These are phyloP conservation scores for Coleophoma eucalyptorum DNA, from an alignment of 2,329 filamentous ascomycete species.

Conservation along the genomic window DNA sequence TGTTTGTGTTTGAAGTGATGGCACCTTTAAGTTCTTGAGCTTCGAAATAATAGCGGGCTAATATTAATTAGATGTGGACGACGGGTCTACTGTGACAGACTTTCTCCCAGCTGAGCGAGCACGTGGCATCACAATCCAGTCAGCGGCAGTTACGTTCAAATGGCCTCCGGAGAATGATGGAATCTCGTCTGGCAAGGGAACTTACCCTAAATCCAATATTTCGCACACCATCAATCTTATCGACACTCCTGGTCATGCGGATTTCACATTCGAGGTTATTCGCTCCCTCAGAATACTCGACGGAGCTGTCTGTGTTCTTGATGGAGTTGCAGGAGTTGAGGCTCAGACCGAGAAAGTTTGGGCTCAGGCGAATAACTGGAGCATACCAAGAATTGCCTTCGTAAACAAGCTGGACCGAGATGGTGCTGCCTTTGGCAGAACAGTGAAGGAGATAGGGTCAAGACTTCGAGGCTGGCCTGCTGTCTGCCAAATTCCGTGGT, in stretches of 20 bases:
- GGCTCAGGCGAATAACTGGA: constrained; percentile 81
- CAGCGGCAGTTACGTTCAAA: constrained; percentile 89
- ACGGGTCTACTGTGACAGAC: constrained; percentile 95
- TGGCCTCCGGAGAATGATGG: constrained; percentile 64
- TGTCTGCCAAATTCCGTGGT: constrained; percentile 95
- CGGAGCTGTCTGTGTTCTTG: constrained; percentile 87
- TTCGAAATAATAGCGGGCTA: neutral
- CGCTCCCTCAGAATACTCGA: constrained; percentile 85
- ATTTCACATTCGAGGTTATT: constrained; percentile 96
- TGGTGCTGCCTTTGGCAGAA: constrained; percentile 77
- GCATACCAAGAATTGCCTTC: constrained; percentile 77
- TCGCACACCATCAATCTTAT: constrained; percentile 83
- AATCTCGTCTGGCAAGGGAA: constrained; percentile 22
- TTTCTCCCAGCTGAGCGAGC: constrained; percentile 91
- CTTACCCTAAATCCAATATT: constrained; percentile 44
- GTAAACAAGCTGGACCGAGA: constrained; percentile 85
- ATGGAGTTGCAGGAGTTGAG: constrained; percentile 90
- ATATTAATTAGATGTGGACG: constrained; percentile 69
- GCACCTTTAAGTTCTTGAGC: too few relatives aligned
- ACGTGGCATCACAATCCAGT: constrained; percentile 95
- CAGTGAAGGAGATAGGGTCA: constrained; percentile 79
- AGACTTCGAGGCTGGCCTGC: constrained; percentile 81
- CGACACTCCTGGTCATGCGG: constrained; percentile 93
- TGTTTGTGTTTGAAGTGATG: too few relatives aligned
- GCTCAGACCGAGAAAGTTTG: constrained; percentile 97